Percentiles rank a stretch among this genome's conserved stretches.
Conservation (phyloP, 345 rosid species). For the Salix purpurea region DNA sequence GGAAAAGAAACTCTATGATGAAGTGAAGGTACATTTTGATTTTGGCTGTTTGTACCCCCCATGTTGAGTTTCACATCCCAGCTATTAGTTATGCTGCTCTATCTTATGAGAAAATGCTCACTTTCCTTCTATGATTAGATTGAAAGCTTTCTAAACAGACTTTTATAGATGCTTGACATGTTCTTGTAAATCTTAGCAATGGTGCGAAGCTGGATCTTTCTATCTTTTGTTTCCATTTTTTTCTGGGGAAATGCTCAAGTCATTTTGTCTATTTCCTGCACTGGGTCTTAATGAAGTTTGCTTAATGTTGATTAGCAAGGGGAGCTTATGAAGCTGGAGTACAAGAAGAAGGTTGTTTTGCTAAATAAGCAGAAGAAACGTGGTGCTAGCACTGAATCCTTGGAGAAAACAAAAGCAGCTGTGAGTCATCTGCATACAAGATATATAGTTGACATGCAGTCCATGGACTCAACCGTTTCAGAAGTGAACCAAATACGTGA, state of each 20-base stretch:
- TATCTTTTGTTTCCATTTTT: not conserved
- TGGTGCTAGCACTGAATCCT: slow-evolving; percentile 63
- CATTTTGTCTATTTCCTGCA: not conserved
- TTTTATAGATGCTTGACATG: not conserved
- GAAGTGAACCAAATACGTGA: slow-evolving; percentile 90
- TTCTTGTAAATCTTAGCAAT: not conserved
- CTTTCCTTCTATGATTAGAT: not conserved
- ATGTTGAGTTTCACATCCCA: not conserved
- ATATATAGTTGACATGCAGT: slow-evolving; percentile 96
- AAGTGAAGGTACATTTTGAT: slow-evolving; percentile 66
- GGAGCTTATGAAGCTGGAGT: slow-evolving; percentile 93
- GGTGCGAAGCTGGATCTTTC: not conserved
- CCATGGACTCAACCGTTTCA: slow-evolving; percentile 88
- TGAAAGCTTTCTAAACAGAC: not conserved
- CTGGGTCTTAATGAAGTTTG: slow-evolving; percentile 11
- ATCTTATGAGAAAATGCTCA: not conserved
- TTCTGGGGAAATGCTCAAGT: not conserved
- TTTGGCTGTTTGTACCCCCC: not conserved
- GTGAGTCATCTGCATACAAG: slow-evolving; percentile 88
- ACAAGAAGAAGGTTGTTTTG: slow-evolving; percentile 68
- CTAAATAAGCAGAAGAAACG: slow-evolving; percentile 81
- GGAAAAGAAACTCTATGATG: slow-evolving; percentile 97
- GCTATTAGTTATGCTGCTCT: not conserved
- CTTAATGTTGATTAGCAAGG: slow-evolving; percentile 56
- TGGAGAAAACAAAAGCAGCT: slow-evolving; percentile 90